These are phyloP conservation scores for Eragrostis curvula DNA, from an alignment of 176 grass and related monocot genomes.

Conservation along the genomic window DNA sequence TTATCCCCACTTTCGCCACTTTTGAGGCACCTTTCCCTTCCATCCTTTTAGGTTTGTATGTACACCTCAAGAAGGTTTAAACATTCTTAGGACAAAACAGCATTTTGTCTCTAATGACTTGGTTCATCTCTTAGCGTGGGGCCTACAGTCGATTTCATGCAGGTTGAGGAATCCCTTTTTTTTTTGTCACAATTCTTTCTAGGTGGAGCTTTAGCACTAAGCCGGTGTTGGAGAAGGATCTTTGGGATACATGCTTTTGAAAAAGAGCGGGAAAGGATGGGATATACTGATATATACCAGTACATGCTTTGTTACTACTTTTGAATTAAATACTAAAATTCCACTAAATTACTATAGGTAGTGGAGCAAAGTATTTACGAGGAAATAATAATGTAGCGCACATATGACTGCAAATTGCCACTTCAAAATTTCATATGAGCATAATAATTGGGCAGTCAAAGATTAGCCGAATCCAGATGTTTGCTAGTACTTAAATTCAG, in stretches of 20 bases:
- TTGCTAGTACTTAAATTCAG: conserved; percentile 10
- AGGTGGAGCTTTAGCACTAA: conserved; percentile 37
- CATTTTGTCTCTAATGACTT: conserved; percentile 78
- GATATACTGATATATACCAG: conserved; percentile 15
- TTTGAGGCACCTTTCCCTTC: conserved; percentile 82
- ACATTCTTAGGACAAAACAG: conserved; percentile 91
- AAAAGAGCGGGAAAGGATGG: not conserved
- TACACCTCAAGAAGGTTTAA: conserved; percentile 75
- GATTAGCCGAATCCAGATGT: not conserved
- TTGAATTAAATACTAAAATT: not conserved
- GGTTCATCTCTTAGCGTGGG: conserved; percentile 43
- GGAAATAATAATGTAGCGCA: not conserved
- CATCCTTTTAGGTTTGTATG: conserved; percentile 60
- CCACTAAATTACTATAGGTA: not conserved
- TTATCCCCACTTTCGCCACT: conserved; percentile 89
- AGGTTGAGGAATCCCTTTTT: conserved; percentile 27
- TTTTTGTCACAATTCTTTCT: conserved; percentile 16
- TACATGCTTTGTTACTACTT: conserved; percentile 10
- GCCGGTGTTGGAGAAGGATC: conserved; percentile 6
- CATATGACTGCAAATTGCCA: not conserved
- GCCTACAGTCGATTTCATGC: conserved; percentile 28
- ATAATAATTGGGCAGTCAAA: not conserved
- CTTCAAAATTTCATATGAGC: not conserved
- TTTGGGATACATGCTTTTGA: conserved; percentile 18
- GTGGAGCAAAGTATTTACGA: not conserved